Evolutionary conservation across 192 early-diverging fungal genomes (phyloP).

Genomic region (Thamnidium elegans): DNA sequence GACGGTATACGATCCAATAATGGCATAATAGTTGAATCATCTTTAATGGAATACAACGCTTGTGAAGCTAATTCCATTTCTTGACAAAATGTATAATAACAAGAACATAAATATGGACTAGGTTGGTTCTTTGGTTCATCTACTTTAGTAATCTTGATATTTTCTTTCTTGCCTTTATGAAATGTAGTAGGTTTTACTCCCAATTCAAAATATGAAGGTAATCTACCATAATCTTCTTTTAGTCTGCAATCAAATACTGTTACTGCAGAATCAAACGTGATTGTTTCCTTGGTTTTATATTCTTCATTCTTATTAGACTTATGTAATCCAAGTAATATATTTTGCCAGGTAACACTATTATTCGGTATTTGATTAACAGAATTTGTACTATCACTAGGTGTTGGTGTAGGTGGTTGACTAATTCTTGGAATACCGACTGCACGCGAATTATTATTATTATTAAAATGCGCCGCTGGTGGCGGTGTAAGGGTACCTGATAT

Average conservation of each 20-base stretch:
- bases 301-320: slow-evolving; percentile 14
- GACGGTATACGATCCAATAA: slow-evolving; percentile 21
- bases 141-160: background rate
- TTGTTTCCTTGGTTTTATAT: slow-evolving; percentile 7
- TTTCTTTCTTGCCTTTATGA: background rate
- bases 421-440: no score
- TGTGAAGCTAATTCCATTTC: slow-evolving; percentile 16
- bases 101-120: slow-evolving; percentile 7
- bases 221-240: slow-evolving; percentile 33
- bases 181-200: background rate
- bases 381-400: no score
- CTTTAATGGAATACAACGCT: background rate
- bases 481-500: background rate
- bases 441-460: slow-evolving; percentile 1
- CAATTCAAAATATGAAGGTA: slow-evolving; percentile 31
- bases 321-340: slow-evolving; percentile 13
- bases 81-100: slow-evolving; percentile 13
- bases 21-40: background rate
- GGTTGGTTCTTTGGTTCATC: background rate
- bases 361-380: background rate
- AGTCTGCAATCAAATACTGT: slow-evolving; percentile 31
- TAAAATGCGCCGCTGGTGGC: slow-evolving; percentile 8
- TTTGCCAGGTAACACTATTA: slow-evolving; percentile 6
- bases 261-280: slow-evolving; percentile 19
- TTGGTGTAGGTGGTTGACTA: no score